Conservation (phyloP, 768 basidiomycete species). For the Solioccasus polychromus region DNA sequence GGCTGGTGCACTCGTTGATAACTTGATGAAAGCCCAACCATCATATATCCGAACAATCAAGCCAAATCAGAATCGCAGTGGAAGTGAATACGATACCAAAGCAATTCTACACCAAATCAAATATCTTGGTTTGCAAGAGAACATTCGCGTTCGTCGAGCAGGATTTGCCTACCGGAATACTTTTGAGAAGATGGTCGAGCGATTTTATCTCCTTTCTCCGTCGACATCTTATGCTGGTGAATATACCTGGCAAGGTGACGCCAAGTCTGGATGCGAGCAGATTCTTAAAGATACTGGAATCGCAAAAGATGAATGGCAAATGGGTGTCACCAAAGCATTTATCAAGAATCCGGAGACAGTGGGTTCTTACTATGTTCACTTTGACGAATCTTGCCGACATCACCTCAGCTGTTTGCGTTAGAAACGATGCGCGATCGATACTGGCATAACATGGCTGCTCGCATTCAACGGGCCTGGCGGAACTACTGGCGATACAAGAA, state of each 20-base stretch:
- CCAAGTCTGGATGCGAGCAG: slow-evolving; percentile 87
- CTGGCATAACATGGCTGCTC: slow-evolving; percentile 99
- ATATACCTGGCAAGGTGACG: slow-evolving; percentile 92
- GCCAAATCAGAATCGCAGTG: slow-evolving; percentile 94
- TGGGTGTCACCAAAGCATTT: slow-evolving; percentile 98
- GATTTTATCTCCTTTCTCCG: slow-evolving; percentile 94
- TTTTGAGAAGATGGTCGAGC: slow-evolving; percentile 98
- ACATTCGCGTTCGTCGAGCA: slow-evolving; percentile 94
- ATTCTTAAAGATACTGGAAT: slow-evolving; percentile 96
- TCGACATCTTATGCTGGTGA: slow-evolving; percentile 98
- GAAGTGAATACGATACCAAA: slow-evolving; percentile 89
- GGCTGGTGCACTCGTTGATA: slow-evolving; percentile 95
- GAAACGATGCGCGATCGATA: slow-evolving; percentile 99
- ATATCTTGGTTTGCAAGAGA: slow-evolving; percentile 97
- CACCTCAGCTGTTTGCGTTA: slow-evolving; percentile 82
- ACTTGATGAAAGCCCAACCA: slow-evolving; percentile 95
- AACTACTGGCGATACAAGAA: slow-evolving; percentile 95
- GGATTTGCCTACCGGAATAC: slow-evolving; percentile 98
- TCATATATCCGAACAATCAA: slow-evolving; percentile 99
- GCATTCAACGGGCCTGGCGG: slow-evolving; percentile 95
- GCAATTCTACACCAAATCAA: slow-evolving; percentile 99
- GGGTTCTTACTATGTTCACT: slow-evolving; percentile 25
- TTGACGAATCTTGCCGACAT: not conserved
- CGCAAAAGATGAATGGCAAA: slow-evolving; percentile 97
- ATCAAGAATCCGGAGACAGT: slow-evolving; percentile 99